Conservation (phyloP, 78 protist species). For the Bigelowiella natans region DNA sequence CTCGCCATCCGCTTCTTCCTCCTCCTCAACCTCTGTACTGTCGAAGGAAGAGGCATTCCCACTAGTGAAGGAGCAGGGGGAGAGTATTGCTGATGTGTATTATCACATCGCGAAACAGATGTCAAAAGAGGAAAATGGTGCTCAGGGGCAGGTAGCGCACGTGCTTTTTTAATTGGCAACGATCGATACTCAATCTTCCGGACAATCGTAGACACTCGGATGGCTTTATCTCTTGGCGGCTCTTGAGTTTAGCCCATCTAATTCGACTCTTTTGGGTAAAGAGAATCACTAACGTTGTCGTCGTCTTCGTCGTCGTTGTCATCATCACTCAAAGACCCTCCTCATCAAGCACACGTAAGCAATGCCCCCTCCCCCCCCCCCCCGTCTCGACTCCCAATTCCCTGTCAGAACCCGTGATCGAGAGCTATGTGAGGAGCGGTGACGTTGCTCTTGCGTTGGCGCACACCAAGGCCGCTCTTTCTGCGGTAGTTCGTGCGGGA, state of each 20-base stretch:
- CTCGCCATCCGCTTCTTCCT: neutral
- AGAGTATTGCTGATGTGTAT: neutral
- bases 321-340: too few relatives aligned
- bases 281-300: neutral
- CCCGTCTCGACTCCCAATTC: too few relatives aligned
- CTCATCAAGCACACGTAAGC: too few relatives aligned
- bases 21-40: neutral
- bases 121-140: neutral
- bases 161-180: neutral
- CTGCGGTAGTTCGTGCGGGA: neutral
- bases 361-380: too few relatives aligned
- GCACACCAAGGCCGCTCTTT: neutral
- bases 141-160: neutral
- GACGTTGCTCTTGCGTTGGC: neutral
- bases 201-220: neutral
- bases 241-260: neutral
- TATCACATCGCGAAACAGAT: neutral
- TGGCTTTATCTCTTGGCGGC: neutral
- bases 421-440: neutral
- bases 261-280: neutral
- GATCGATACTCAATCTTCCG: neutral
- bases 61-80: neutral
- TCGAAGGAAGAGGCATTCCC: neutral
- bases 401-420: neutral
- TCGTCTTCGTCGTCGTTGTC: neutral